Evolutionary conservation across 1,139 yeast species (phyloP), one percentile per base, ranked within the genome.

Genomic region (Geotrichum carabidarum): DNA sequence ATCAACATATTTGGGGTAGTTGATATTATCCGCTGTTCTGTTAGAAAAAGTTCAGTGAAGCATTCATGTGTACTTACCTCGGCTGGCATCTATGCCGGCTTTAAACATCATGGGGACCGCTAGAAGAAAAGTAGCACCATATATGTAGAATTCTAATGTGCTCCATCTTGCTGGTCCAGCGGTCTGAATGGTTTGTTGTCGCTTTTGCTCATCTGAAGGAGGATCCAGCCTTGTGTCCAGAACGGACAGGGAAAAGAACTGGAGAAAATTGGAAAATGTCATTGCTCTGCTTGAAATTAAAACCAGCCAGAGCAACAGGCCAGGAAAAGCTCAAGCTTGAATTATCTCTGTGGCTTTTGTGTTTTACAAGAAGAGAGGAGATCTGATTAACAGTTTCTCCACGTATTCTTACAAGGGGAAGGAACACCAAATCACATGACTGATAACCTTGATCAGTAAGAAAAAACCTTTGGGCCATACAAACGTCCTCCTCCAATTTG

Each of bases 71-170:
- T 6, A 56, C 61, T 11, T 47, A 59, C 65, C 58, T 63, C 82
- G 82, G 44, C 94, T 84, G 2, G 95, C 94, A 47, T 81, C 84
- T 78, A 86, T 79, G 2, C 93, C 96, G 0, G 95, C 83, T 63
- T 81, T 81, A 65, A 83, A 77, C 90, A 93, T 83, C 67, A 84
- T 68, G 1, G 98, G 98, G 3, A 93, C 88, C 8, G 81, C 84
- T 1, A 87, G 64, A 0, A 76, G 71, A 66, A 89, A 87, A 5
- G 81, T 79, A 12, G 81, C 60, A 50, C 78, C 74, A 65, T 93
- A 91, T 40, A 87, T 58, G 59, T 74, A 79, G 70, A 86, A 91
- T 69, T 93, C 98, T 27, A 73, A 60, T 0, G 95, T 83, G 34
- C 69, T 63, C 97, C 97, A 91, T 65, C 82, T 77, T 1, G 94